Percentiles rank a stretch among this genome's conserved stretches.
Evolutionary conservation across 2,329 filamentous ascomycete species (phyloP).

Genomic region (Elsinoe perseae): DNA sequence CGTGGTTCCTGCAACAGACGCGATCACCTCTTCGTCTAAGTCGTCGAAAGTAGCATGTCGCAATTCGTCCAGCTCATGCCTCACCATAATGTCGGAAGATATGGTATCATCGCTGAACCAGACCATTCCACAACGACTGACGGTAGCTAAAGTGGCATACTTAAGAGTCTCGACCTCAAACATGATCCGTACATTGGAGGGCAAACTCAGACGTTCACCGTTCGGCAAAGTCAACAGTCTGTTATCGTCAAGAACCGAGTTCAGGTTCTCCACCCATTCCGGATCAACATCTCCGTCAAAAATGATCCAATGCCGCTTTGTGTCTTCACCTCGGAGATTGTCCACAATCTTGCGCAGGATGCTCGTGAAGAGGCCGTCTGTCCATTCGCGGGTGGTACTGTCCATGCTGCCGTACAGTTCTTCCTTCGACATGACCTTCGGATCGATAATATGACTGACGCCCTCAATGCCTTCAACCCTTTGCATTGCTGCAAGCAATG

Average conservation of each 20-base stretch:
- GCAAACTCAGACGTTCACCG: conserved; percentile 91
- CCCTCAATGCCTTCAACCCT: conserved; percentile 87
- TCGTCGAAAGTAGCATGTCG: conserved; percentile 84
- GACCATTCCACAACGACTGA: conserved; percentile 99
- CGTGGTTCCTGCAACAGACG: conserved; percentile 41
- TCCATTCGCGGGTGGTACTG: conserved; percentile 97
- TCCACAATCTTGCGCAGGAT: conserved; percentile 98
- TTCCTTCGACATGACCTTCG: conserved; percentile 99
- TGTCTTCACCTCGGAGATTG: conserved; percentile 92
- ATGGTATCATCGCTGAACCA: conserved; percentile 99
- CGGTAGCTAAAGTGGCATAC: conserved; percentile 96
- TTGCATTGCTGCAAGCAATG: conserved; percentile 83
- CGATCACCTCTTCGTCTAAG: conserved; percentile 80
- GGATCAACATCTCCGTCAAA: conserved; percentile 99
- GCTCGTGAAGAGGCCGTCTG: conserved; percentile 94
- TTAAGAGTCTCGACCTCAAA: conserved; percentile 98
- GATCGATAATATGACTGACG: conserved; percentile 94
- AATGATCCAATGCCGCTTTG: conserved; percentile 97
- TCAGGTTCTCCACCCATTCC: conserved; percentile 99
- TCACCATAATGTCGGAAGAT: conserved; percentile 82
- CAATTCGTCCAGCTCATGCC: conserved; percentile 80
- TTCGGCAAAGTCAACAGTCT: conserved; percentile 95
- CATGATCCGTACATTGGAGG: conserved; percentile 95
- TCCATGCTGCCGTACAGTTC: conserved; percentile 92
- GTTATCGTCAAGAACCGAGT: conserved; percentile 98